Evolutionary conservation across 345 rosid genomes (phyloP).

Genomic region (Aquilaria sinensis): DNA sequence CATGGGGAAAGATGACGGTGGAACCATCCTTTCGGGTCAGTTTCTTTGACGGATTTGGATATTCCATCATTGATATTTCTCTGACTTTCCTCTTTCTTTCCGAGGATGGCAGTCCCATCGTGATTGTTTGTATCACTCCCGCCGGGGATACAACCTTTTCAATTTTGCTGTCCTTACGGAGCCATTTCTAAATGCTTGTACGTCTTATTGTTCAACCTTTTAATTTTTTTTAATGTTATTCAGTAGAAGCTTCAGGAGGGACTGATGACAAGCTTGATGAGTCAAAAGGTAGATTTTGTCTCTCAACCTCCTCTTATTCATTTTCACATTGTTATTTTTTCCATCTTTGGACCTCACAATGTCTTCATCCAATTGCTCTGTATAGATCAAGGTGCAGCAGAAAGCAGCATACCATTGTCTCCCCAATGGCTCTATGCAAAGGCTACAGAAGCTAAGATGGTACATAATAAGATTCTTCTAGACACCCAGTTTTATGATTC

Average conservation of each 20-base stretch:
- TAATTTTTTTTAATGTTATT: conserved; percentile 6
- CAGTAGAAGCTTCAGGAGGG: conserved; percentile 40
- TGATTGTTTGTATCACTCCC: no score
- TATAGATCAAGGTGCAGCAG: conserved; percentile 61
- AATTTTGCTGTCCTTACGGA: no score
- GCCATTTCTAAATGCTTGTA: background rate
- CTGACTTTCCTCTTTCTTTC: no score
- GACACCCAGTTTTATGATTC: no score
- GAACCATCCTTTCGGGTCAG: no score
- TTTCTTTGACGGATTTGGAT: no score
- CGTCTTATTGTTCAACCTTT: background rate
- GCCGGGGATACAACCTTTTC: no score
- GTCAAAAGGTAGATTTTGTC: conserved; percentile 35
- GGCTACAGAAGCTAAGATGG: conserved; percentile 56
- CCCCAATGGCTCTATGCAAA: conserved; percentile 95
- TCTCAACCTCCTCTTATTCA: background rate
- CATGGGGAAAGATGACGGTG: no score
- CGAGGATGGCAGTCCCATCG: no score
- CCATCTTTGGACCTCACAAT: background rate
- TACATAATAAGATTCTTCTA: conserved; percentile 1
- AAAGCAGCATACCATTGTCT: conserved; percentile 85
- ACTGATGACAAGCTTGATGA: conserved; percentile 34
- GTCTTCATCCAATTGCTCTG: conserved; percentile 12
- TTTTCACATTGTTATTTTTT: background rate
- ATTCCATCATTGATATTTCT: no score